phyloP scores from a whole-genome alignment of 805 yeast genomes.

The Schwanniomyces pseudopolymorphus region DNA sequence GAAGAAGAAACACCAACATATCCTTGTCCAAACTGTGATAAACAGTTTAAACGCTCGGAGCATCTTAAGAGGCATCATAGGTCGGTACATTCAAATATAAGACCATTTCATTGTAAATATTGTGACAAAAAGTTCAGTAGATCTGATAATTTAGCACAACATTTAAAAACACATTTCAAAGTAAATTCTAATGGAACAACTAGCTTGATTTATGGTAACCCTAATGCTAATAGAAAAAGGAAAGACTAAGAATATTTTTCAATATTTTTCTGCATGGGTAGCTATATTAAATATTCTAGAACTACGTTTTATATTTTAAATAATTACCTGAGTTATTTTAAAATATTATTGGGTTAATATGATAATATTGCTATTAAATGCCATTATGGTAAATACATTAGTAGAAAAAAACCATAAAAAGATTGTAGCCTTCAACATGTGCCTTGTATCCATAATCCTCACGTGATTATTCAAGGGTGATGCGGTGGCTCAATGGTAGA shows the following conservation, averaged over 20 bases:
- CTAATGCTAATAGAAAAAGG: conserved; percentile 15
- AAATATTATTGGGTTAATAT: too few relatives aligned
- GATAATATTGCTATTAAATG: too few relatives aligned
- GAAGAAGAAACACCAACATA: conserved; percentile 26
- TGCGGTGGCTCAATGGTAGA: conserved; percentile 34
- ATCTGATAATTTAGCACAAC: conserved; percentile 66
- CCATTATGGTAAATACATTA: too few relatives aligned
- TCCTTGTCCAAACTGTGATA: conserved; percentile 43
- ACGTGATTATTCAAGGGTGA: conserved; percentile 9
- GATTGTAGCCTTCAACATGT: too few relatives aligned
- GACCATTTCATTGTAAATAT: conserved; percentile 46
- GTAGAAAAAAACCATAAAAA: too few relatives aligned
- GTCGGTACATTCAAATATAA: conserved; percentile 43
- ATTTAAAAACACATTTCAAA: conserved; percentile 42
- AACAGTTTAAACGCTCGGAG: conserved; percentile 44
- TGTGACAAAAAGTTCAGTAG: conserved; percentile 53
- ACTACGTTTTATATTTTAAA: background rate
- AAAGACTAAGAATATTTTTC: background rate
- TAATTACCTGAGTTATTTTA: background rate
- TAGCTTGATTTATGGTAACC: conserved; percentile 23
- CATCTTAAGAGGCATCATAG: conserved; percentile 44
- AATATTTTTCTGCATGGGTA: background rate
- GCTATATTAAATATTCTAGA: background rate
- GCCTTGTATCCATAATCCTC: too few relatives aligned
- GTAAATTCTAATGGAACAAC: conserved; percentile 33